Evolutionary conservation across 169 alveolate genomes (phyloP), one percentile per base, ranked within the genome.

Genomic region (Plasmodium vivax): DNA sequence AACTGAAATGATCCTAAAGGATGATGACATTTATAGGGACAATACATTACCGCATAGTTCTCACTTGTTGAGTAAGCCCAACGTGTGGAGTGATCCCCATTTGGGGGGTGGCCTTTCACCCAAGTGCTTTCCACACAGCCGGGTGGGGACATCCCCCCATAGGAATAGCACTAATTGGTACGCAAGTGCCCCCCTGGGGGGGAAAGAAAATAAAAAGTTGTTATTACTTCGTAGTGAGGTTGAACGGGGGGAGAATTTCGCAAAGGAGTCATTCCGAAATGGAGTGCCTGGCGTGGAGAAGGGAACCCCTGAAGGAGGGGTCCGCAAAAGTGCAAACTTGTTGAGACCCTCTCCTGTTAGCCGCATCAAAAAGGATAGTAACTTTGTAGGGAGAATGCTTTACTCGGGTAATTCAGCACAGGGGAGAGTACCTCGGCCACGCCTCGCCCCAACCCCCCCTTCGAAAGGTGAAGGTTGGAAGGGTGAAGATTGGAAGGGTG

Each of bases 1-100:
- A 45, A 80, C 77, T 43, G 94, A 88, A 80, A 80, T 88, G 68
- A 80, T 80, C 5, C 14, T 58, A 43, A 88, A 80, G 30, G 81
- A 88, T 62, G 83, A 79, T 80, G 77, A 77, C 80, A 68, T 80
- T 6, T 80, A 80, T 27, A 43, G 23, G 51, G 83, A 79, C 83
- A 71, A 80, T 41, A 80, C 54, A 9, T 32, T 88, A 14, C 51
- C 47, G 30, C 10, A 19, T 19, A 32, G 34, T 56, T 88, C 75
- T 16, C 41, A 77, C 12, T 54, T 38, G 43, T 71, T 77, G 41
- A 51, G 68, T 27, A 30, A 58, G 32, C 14, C 45, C 9, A 54
- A 41, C 51, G 12, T 87, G 82, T 62, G 71, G 43, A 87, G 62
- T 51, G 34, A 56, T 79, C 30, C 56, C 12, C 56, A 80, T 41